Evolutionary conservation across 1,284 basidiomycete species (phyloP), one percentile per base, ranked within the genome.

Genomic region (Schizophyllum amplum): DNA sequence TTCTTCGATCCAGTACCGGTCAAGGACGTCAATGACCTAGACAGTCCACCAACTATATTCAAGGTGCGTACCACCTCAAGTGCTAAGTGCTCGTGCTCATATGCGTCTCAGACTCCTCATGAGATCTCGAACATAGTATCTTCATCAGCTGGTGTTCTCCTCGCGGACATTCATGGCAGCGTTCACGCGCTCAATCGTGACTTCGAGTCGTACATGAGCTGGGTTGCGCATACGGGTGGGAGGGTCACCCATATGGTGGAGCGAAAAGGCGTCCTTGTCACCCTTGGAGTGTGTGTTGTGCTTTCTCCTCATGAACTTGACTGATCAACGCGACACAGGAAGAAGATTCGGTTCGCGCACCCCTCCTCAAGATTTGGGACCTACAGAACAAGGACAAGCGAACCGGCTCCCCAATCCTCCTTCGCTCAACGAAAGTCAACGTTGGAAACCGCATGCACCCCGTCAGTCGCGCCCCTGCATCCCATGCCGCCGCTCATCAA

Each of bases 361-460:
- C 92, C 0, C 70, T 94, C 20, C 75, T 97, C 57, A 95, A 94
- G 70, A 84, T 97, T 50, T 97, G 94, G 93, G 90, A 94, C 68
- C 70, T 97, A 22, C 78, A 82, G 46, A 82, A 82, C 58, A 80
- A 75, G n/a, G 88, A 92, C 68, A 90, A 86, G 74, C 86, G 83
- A 67, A 82, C 81, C 0, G 78, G 78, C 42, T 71, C 78, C 1
- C 91, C 94, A 5, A 69, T 78, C 47, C 75, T 95, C 46, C 73
- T 95, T 26, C 83, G 91, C 26, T 91, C 87, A 15, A 79, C 82
- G 2, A 90, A 92, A 66, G 79, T 95, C 17, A 90, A 92, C 63
- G 81, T 84, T 54, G 81, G 81, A 22, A 86, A 83, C 59, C 81
- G 88, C 52, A 90, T 91, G 0, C 90, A 93, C 71, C 93, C 93